Evolutionary conservation across 768 basidiomycete genomes (phyloP).

Genomic region (Brasilioporus rufonigricans): DNA sequence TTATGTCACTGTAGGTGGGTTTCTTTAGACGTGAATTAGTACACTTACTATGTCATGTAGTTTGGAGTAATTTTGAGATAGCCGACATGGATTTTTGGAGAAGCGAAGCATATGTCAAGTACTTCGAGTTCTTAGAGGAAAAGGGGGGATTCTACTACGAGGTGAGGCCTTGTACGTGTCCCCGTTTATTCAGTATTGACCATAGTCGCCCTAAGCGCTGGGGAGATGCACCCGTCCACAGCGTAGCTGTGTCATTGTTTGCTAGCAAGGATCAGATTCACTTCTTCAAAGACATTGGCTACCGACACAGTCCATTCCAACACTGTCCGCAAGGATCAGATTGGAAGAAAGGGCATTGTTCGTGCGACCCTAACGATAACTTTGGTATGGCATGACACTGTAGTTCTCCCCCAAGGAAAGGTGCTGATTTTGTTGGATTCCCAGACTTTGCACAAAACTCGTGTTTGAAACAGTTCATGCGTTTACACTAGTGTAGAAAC

Average conservation of each 20-base stretch:
- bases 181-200: slow-evolving; percentile 3
- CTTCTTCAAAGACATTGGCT: slow-evolving; percentile 94
- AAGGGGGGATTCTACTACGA: slow-evolving; percentile 90
- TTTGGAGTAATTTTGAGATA: slow-evolving; percentile 96
- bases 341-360: slow-evolving; percentile 79
- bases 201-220: slow-evolving; percentile 54
- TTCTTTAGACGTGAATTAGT: neutral
- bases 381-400: slow-evolving; percentile 52
- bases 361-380: slow-evolving; percentile 74
- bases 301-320: slow-evolving; percentile 92
- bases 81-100: slow-evolving; percentile 83
- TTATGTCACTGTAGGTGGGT: slow-evolving; percentile 54
- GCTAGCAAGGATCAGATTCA: slow-evolving; percentile 88
- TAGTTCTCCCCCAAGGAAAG: neutral
- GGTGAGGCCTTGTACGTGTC: slow-evolving; percentile 32
- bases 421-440: slow-evolving; percentile 3
- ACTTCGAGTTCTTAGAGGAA: slow-evolving; percentile 78
- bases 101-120: slow-evolving; percentile 75
- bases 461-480: slow-evolving; percentile 29
- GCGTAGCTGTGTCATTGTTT: slow-evolving; percentile 88
- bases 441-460: slow-evolving; percentile 29
- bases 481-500: slow-evolving; percentile 23
- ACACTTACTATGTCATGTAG: slow-evolving; percentile 35
- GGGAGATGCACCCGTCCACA: slow-evolving; percentile 94
- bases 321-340: slow-evolving; percentile 81